phyloP scores from a whole-genome alignment of 441 rosid genomes.

The Bocquillonia castaneifolia region DNA sequence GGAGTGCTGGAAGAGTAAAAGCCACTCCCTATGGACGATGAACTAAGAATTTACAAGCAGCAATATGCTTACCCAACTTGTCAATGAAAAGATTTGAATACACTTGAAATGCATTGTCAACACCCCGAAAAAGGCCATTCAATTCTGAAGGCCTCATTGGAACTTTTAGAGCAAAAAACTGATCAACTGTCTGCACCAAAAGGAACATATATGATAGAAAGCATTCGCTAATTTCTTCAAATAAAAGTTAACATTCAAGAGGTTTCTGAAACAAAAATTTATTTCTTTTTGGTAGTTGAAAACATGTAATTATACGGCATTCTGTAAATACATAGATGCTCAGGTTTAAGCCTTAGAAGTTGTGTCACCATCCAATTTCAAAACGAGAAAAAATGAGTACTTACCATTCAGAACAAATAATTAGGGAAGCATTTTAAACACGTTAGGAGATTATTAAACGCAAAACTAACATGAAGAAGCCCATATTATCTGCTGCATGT shows the following conservation, averaged over 20 bases:
- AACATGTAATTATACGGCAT: not conserved
- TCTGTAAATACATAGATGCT: not conserved
- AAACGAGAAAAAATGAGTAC: not conserved
- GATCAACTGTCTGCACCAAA: constrained; percentile 90
- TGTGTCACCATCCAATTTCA: not conserved
- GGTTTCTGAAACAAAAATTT: not conserved
- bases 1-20: not conserved
- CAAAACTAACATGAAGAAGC: not conserved
- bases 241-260: not conserved
- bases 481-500: not conserved
- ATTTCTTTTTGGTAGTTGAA: not conserved
- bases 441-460: not conserved
- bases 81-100: constrained; percentile 74
- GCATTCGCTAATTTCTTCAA: not conserved
- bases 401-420: not conserved
- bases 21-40: not conserved
- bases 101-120: constrained; percentile 93
- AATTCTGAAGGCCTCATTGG: constrained; percentile 86
- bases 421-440: not conserved
- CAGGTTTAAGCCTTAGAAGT: not conserved
- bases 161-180: constrained; percentile 77
- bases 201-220: constrained; percentile 25
- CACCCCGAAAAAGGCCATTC: constrained; percentile 70
- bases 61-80: constrained; percentile 64
- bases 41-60: constrained; percentile 20